Percentiles rank a stretch among this genome's conserved stretches.
phyloP scores from a whole-genome alignment of 768 basidiomycete genomes.

The Pleurotus citrinopileatus region DNA sequence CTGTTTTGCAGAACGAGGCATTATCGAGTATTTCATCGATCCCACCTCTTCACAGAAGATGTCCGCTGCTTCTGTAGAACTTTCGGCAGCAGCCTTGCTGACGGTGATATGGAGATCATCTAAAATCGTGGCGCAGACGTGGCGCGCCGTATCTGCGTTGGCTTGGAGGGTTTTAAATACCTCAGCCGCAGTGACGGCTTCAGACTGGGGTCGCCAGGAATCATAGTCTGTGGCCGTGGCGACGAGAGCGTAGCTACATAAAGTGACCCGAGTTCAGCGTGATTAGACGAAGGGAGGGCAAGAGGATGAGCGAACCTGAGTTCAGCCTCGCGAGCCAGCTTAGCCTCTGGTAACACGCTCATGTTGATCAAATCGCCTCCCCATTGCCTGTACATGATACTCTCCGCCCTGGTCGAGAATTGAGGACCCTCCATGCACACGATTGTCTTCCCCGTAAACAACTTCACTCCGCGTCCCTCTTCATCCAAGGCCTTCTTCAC shows the following conservation, averaged over 20 bases:
- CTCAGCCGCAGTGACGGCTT: conserved; percentile 85
- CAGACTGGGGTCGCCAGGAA: conserved; percentile 82
- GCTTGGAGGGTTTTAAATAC: conserved; percentile 84
- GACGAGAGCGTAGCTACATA: conserved; percentile 81
- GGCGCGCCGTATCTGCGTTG: conserved; percentile 85
- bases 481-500: conserved; percentile 62
- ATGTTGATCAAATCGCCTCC: conserved; percentile 96
- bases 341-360: conserved; percentile 96
- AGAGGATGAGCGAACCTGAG: conserved; percentile 63
- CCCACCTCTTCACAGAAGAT: conserved; percentile 71
- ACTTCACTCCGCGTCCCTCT: conserved; percentile 55
- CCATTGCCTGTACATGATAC: conserved; percentile 88
- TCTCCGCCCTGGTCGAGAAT: conserved; percentile 98
- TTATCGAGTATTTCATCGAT: conserved; percentile 82
- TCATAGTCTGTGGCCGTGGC: conserved; percentile 95
- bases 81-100: conserved; percentile 33
- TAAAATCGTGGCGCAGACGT: conserved; percentile 67
- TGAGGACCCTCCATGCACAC: conserved; percentile 98
- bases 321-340: conserved; percentile 94
- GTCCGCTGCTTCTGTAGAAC: conserved; percentile 20
- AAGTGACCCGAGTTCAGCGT: neutral
- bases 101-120: conserved; percentile 62
- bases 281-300: neutral
- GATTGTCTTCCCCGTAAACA: conserved; percentile 82
- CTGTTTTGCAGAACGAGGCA: conserved; percentile 61